Base-by-base conservation (phyloP, 352 stramenopile genomes). In the Elongisporangium prolatum region DNA sequence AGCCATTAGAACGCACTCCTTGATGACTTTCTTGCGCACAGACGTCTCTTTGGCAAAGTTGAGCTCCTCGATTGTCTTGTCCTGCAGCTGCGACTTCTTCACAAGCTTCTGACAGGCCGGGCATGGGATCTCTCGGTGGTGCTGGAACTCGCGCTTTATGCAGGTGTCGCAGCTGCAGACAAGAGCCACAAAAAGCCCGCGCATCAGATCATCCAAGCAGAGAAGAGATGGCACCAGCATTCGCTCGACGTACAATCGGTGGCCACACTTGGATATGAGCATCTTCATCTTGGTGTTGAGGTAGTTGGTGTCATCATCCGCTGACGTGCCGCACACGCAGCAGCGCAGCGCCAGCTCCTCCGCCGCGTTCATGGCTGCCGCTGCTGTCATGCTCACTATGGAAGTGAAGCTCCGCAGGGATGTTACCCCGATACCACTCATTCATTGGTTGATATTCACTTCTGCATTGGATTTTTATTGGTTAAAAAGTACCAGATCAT, bases 281-380 rank as follows among this genome's bases (percentile, higher is more conserved):
- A 95, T 93, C 69, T 94, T 95, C 86, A 95, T 95, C 71, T 92
- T 93, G 18, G 84, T 95, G 70, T 95, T 95, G 58, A 95, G 80
- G 63, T 92, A 88, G 69, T 95, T 95, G 67, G 72, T 84, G 71
- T 95, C 84, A 57, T 94, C 84, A 57, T 95, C 84, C 28, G 72
- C 72, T 21, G 82, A 90, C 62, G 86, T 95, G 63, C 86, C 84
- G 69, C 86, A 95, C 40, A 95, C 86, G 74, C 86, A 95, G 82
- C 86, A 95, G 70, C 83, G 83, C 65, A 88, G 74, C 70, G 83
- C 74, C 56, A 92, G 60, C 40, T 93, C 83, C 53, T 95, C 86
- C 51, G 62, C 75, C 53, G 52, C 66, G 21, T 66, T 56, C n/a
- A 69, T 73, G 34, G 34, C 34, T 0, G 34, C 34, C 34, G 34